Conservation (phyloP, 257 asterid genomes). For the Nicotiana attenuata region DNA sequence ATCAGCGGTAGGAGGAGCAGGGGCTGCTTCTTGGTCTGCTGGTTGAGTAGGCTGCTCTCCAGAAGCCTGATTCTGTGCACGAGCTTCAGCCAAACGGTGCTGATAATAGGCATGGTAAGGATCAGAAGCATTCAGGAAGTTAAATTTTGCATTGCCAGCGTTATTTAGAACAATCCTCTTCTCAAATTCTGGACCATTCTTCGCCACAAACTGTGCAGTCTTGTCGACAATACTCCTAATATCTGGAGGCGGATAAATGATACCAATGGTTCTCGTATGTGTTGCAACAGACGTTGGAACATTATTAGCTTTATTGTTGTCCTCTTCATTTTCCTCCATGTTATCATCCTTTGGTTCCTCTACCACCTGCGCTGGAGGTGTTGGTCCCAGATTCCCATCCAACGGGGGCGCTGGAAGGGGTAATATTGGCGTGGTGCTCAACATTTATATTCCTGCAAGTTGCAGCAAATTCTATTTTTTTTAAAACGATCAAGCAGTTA, state of each 20-base stretch:
- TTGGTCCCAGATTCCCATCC: conserved; percentile 60
- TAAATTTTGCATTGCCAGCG: conserved; percentile 66
- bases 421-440: conserved; percentile 56
- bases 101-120: conserved; percentile 90
- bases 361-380: conserved; percentile 43
- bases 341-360: conserved; percentile 18
- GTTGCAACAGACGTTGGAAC: no score
- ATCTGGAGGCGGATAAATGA: no score
- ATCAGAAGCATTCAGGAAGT: conserved; percentile 60
- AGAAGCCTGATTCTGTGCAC: conserved; percentile 56
- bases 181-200: no score
- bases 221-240: no score
- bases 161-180: no score
- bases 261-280: no score
- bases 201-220: no score
- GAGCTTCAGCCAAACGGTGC: conserved; percentile 73
- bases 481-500: neutral
- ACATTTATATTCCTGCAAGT: no score
- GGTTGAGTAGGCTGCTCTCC: conserved; percentile 28
- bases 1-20: conserved; percentile 36
- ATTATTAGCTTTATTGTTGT: no score
- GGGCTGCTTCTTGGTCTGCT: conserved; percentile 34
- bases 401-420: conserved; percentile 78
- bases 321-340: conserved; percentile 4
- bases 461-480: conserved; percentile 29